Conservation (phyloP, 1,284 basidiomycete species). For the Microbotryum scabiosae region DNA sequence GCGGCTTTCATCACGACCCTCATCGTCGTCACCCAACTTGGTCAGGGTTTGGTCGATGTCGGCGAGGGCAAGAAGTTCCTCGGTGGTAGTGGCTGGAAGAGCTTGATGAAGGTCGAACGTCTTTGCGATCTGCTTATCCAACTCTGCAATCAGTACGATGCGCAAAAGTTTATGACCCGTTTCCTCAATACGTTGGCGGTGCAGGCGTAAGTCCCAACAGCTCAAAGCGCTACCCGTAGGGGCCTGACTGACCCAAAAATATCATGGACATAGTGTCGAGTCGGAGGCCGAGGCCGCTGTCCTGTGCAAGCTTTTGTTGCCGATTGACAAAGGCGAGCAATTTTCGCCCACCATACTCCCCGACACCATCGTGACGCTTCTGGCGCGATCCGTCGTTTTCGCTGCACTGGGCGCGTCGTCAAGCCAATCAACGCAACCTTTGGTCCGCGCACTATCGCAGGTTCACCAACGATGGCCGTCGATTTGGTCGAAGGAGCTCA, state of each 20-base stretch:
- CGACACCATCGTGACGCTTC: not conserved
- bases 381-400: not conserved
- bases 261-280: too few relatives aligned
- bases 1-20: conserved; percentile 52
- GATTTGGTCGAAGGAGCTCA: conserved; percentile 16
- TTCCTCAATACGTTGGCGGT: conserved; percentile 24
- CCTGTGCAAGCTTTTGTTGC: not conserved
- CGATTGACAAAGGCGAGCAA: not conserved
- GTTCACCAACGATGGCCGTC: conserved; percentile 29
- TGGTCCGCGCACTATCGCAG: conserved; percentile 11
- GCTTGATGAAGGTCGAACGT: conserved; percentile 19
- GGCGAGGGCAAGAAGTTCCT: conserved; percentile 26
- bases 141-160: conserved; percentile 27
- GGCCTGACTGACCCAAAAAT: too few relatives aligned
- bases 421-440: too few relatives aligned
- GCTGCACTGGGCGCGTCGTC: not conserved
- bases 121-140: conserved; percentile 20
- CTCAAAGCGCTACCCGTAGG: too few relatives aligned
- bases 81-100: conserved; percentile 26
- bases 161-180: conserved; percentile 25
- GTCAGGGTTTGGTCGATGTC: conserved; percentile 20
- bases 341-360: conserved; percentile 10
- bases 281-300: conserved; percentile 1
- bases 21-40: conserved; percentile 45
- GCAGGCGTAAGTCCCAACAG: conserved; percentile 11